phyloP scores from a whole-genome alignment of 1,284 basidiomycete genomes.

The Agaricales sp. region DNA sequence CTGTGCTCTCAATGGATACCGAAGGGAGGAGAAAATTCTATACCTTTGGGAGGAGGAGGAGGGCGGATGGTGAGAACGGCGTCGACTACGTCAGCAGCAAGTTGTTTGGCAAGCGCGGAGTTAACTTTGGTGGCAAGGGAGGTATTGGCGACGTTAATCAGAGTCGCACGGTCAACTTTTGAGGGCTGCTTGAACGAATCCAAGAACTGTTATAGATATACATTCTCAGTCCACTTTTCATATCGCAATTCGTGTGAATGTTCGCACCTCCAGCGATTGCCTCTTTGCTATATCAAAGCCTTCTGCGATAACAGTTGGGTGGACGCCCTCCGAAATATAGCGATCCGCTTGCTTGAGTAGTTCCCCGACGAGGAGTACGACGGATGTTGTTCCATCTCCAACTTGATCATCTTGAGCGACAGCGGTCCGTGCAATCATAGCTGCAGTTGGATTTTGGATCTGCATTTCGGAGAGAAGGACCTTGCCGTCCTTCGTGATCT shows the following conservation, averaged over 20 bases:
- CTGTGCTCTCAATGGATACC: too few relatives aligned
- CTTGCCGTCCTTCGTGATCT: slow-evolving; percentile 99
- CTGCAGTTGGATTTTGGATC: slow-evolving; percentile 98
- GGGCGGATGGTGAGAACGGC: slow-evolving; percentile 88
- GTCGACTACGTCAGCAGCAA: slow-evolving; percentile 91
- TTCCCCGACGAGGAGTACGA: slow-evolving; percentile 96
- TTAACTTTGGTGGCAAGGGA: slow-evolving; percentile 94
- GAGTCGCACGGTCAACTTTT: slow-evolving; percentile 78
- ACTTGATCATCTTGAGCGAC: slow-evolving; percentile 99
- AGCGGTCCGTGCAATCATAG: slow-evolving; percentile 97
- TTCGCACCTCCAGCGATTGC: slow-evolving; percentile 74
- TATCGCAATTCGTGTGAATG: too few relatives aligned
- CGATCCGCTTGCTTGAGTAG: slow-evolving; percentile 96
- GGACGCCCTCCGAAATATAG: slow-evolving; percentile 96
- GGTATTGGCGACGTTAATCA: slow-evolving; percentile 90
- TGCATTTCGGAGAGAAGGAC: slow-evolving; percentile 99
- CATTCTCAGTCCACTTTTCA: too few relatives aligned
- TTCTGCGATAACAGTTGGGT: slow-evolving; percentile 92
- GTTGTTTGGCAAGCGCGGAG: slow-evolving; percentile 73
- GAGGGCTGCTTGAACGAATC: slow-evolving; percentile 78
- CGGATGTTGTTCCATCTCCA: slow-evolving; percentile 97
- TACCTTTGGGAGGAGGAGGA: slow-evolving; percentile 51
- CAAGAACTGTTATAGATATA: slow-evolving; percentile 63
- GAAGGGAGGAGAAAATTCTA: too few relatives aligned
- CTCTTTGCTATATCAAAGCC: slow-evolving; percentile 98